Evolutionary conservation across 2,329 filamentous ascomycete species (phyloP).

Genomic region (Fusarium sp.): DNA sequence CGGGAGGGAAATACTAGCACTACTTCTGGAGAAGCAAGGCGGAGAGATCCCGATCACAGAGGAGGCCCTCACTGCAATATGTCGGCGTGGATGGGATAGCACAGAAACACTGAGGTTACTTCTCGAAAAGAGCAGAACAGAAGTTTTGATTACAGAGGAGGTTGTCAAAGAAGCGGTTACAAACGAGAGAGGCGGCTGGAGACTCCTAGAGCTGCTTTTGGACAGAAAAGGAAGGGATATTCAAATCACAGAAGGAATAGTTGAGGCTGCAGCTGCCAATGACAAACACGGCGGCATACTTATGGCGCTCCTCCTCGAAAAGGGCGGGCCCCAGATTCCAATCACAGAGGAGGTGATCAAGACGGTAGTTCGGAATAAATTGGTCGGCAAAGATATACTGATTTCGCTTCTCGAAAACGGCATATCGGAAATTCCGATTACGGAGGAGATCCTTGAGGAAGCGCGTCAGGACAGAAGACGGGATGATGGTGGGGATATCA

Average conservation of each 20-base stretch:
- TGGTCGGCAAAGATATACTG: not conserved
- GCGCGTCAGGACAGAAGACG: not conserved
- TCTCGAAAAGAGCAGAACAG: not conserved
- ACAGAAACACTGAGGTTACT: not conserved
- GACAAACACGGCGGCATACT: not conserved
- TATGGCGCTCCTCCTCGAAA: not conserved
- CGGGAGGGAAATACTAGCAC: not conserved
- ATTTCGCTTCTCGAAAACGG: not conserved
- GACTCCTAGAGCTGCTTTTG: not conserved
- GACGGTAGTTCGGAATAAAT: not conserved
- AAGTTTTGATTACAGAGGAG: not conserved
- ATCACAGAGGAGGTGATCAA: not conserved
- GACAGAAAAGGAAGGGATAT: not conserved
- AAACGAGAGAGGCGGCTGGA: not conserved
- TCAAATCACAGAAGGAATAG: not conserved
- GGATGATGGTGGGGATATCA: not conserved
- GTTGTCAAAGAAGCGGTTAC: not conserved
- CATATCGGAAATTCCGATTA: not conserved
- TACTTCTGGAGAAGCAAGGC: not conserved
- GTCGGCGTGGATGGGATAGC: not conserved
- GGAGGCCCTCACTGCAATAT: not conserved
- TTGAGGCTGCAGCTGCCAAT: not conserved
- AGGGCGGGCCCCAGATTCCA: not conserved
- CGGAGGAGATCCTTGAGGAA: not conserved
- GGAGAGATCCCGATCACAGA: not conserved